phyloP scores from a whole-genome alignment of 495 filamentous ascomycete species.

The Baudoinia panamericana region DNA sequence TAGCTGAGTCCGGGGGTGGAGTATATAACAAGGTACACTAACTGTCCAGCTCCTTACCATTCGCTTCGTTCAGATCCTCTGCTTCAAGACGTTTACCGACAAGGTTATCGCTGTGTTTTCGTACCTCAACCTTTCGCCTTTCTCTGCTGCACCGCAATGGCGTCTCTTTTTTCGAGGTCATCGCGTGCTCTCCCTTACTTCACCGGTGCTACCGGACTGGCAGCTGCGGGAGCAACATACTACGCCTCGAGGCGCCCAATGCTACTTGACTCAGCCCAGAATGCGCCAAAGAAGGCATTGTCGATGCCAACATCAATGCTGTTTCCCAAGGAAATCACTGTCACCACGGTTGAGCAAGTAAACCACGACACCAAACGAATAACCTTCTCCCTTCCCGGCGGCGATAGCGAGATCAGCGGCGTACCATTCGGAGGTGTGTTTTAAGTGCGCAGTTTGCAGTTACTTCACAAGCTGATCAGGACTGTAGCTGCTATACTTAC shows the following conservation, averaged over 20 bases:
- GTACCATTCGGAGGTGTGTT: conserved; percentile 8
- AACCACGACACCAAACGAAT: conserved; percentile 21
- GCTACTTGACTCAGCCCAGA: conserved; percentile 14
- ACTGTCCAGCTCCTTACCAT: too few relatives aligned
- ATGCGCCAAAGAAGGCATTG: conserved; percentile 5
- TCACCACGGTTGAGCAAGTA: conserved; percentile 12
- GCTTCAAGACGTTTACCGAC: too few relatives aligned
- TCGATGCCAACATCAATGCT: conserved; percentile 16
- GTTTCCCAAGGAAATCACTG: conserved; percentile 12
- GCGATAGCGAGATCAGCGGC: conserved; percentile 10
- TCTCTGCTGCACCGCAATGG: conserved; percentile 4
- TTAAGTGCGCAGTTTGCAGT: neutral
- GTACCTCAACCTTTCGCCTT: too few relatives aligned
- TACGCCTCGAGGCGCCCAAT: conserved; percentile 1
- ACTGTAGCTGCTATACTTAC: conserved; percentile 19
- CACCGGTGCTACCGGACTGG: neutral
- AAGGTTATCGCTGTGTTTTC: too few relatives aligned
- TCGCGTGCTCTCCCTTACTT: conserved; percentile 1
- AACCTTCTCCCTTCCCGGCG: conserved; percentile 18
- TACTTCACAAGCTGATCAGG: neutral
- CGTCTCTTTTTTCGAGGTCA: neutral
- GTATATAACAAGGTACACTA: too few relatives aligned
- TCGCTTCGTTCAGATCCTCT: too few relatives aligned
- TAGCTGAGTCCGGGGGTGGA: too few relatives aligned
- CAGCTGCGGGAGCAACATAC: neutral